phyloP scores from a whole-genome alignment of 257 asterid species.

The Asclepias syriaca region DNA sequence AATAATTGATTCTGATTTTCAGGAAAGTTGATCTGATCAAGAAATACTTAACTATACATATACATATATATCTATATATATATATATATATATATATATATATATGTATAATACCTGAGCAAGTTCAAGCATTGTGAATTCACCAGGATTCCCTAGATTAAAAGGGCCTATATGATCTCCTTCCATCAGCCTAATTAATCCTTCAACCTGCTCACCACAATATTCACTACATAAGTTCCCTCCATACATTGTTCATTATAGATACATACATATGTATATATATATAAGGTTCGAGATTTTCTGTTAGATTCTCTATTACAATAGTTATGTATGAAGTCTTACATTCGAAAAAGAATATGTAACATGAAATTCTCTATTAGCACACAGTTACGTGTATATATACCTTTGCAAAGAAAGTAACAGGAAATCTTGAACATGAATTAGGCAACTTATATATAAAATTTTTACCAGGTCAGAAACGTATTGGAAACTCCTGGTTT shows the following conservation, averaged over 20 bases:
- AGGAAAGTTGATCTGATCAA: neutral
- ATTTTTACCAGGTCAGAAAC: conserved; percentile 76
- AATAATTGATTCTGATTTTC: neutral
- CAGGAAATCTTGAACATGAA: neutral
- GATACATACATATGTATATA: too few relatives aligned
- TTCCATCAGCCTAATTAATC: conserved; percentile 76
- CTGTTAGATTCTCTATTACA: too few relatives aligned
- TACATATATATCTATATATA: conserved; percentile 4
- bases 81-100: conserved; percentile 1
- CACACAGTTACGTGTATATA: too few relatives aligned
- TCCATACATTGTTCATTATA: neutral
- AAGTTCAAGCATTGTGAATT: conserved; percentile 91
- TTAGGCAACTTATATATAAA: neutral
- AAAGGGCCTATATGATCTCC: conserved; percentile 84
- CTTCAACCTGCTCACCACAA: conserved; percentile 52
- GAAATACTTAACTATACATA: neutral
- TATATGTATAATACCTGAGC: conserved; percentile 46
- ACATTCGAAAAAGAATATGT: too few relatives aligned
- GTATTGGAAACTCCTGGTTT: conserved; percentile 90
- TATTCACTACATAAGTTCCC: neutral
- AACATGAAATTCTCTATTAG: too few relatives aligned
- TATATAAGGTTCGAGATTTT: too few relatives aligned
- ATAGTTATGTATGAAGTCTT: too few relatives aligned
- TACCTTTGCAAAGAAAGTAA: too few relatives aligned
- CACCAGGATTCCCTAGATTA: conserved; percentile 84